These are phyloP conservation scores for Xylaria sp. DNA, from an alignment of 495 filamentous ascomycete species.

Conservation along the genomic window DNA sequence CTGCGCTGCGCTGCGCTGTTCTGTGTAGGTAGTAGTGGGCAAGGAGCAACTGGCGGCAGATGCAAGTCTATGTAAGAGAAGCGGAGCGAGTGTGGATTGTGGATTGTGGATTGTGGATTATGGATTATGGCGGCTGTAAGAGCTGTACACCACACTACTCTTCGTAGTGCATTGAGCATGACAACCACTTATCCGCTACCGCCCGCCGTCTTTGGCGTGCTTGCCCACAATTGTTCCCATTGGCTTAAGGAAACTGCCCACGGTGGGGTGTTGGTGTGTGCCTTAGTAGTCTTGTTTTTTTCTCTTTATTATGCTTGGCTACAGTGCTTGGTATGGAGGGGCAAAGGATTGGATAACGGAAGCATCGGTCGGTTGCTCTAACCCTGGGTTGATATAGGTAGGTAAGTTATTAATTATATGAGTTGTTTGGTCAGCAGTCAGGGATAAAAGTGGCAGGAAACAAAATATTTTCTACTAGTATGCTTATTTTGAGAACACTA, in stretches of 20 bases:
- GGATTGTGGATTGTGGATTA: background rate
- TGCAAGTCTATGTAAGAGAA: background rate
- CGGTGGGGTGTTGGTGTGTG: background rate
- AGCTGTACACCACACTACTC: conserved; percentile 15
- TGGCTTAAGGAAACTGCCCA: background rate
- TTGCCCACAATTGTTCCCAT: background rate
- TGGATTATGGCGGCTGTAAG: conserved; percentile 12
- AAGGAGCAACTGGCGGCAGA: background rate
- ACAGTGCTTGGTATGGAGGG: conserved; percentile 19
- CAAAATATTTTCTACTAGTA: background rate
- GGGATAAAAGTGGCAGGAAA: background rate
- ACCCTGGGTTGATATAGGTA: conserved; percentile 5
- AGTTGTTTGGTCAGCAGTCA: conserved; percentile 5
- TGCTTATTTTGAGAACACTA: background rate
- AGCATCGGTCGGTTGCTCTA: conserved; percentile 6
- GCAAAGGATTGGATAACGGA: conserved; percentile 18
- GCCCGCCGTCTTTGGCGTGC: conserved; percentile 1
- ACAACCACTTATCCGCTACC: conserved; percentile 12
- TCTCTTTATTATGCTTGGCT: conserved; percentile 18
- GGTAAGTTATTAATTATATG: background rate
- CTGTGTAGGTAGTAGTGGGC: background rate
- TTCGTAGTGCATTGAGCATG: background rate
- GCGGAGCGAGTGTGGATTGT: background rate
- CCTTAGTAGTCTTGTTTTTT: conserved; percentile 2
- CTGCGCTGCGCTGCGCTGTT: background rate